Conservation (phyloP, 257 asterid species). For the Jaltomata sinuosa region DNA sequence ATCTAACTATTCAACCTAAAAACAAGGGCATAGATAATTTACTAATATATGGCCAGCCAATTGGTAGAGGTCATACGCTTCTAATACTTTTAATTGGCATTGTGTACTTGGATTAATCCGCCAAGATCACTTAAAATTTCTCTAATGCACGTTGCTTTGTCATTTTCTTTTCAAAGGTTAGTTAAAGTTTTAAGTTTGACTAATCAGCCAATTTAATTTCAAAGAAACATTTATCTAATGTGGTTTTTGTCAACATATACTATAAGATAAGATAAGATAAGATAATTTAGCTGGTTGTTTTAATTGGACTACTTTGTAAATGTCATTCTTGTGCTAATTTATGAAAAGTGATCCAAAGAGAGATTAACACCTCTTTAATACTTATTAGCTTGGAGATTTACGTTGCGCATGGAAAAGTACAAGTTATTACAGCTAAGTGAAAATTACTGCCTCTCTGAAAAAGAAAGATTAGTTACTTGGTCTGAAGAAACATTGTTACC, state of each 20-base stretch:
- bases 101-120: neutral
- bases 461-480: neutral
- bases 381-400: neutral
- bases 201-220: neutral
- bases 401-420: neutral
- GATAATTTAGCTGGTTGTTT: neutral
- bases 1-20: neutral
- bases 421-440: slow-evolving; percentile 1
- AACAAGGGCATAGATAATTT: neutral
- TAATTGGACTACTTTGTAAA: neutral
- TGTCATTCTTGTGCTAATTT: neutral
- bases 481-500: neutral
- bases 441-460: slow-evolving; percentile 2
- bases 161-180: neutral
- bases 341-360: neutral
- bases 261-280: neutral
- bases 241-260: neutral
- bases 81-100: neutral
- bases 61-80: neutral
- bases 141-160: neutral
- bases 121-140: neutral
- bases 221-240: neutral
- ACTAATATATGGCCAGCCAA: neutral
- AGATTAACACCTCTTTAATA: neutral
- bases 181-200: neutral